Conservation (phyloP, 2,329 filamentous ascomycete species). For the Beauveria asiatica region DNA sequence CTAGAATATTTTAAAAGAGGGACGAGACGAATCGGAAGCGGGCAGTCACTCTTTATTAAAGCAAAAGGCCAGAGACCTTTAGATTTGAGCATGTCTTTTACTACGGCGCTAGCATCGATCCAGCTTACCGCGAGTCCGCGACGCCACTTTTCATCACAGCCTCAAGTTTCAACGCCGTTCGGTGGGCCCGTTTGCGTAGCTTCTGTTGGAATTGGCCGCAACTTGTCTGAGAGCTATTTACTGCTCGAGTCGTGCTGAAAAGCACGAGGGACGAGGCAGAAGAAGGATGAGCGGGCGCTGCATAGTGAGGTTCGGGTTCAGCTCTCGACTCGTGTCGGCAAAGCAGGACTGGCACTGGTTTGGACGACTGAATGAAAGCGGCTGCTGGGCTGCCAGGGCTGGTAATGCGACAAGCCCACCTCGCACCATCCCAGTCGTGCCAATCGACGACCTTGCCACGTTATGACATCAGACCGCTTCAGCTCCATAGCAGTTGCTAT, state of each 20-base stretch:
- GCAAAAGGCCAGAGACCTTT: not conserved
- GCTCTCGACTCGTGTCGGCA: not conserved
- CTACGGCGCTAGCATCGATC: constrained; percentile 3
- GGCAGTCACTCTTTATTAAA: not conserved
- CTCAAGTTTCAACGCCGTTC: constrained; percentile 1
- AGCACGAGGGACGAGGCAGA: not conserved
- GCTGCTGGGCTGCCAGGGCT: too few relatives aligned
- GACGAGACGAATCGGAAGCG: constrained; percentile 4
- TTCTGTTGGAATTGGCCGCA: not conserved
- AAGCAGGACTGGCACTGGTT: not conserved
- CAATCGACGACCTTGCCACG: constrained; percentile 2
- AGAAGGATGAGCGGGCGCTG: too few relatives aligned
- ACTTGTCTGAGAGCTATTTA: not conserved
- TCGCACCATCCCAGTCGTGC: not conserved
- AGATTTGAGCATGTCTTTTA: not conserved
- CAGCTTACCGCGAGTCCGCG: constrained; percentile 4
- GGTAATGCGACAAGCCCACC: not conserved
- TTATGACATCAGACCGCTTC: constrained; percentile 9
- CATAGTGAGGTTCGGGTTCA: not conserved
- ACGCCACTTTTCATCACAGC: constrained; percentile 8
- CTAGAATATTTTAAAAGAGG: constrained; percentile 1
- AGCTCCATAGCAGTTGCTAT: not conserved
- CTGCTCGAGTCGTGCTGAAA: not conserved
- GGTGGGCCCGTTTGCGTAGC: not conserved
- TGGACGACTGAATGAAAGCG: not conserved